Evolutionary conservation across 169 alveolate species (phyloP).

Genomic region (Sarcocystis neurona): DNA sequence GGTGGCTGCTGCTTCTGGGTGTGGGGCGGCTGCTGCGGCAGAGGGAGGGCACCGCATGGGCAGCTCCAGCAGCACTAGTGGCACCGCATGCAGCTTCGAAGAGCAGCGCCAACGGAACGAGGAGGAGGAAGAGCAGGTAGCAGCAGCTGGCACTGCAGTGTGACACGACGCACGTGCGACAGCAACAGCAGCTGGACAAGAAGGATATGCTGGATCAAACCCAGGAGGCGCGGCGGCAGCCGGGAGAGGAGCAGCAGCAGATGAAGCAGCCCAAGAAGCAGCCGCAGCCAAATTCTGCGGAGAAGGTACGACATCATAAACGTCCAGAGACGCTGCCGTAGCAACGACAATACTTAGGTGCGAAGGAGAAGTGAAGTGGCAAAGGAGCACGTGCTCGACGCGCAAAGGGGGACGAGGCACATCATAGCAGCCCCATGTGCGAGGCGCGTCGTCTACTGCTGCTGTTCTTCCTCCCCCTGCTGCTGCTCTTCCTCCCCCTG

Average conservation of each 20-base stretch:
- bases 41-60: too few species aligned
- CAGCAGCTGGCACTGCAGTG: too few species aligned
- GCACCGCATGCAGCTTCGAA: too few species aligned
- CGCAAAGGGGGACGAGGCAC: too few species aligned
- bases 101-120: too few species aligned
- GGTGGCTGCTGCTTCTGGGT: too few species aligned
- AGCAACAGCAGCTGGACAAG: neutral
- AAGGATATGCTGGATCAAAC: neutral
- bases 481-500: neutral
- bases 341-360: constrained; percentile 2
- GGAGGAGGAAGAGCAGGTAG: neutral
- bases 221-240: neutral
- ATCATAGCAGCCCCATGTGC: neutral
- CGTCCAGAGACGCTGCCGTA: constrained; percentile 8
- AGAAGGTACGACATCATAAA: neutral
- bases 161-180: too few species aligned
- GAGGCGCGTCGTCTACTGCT: neutral
- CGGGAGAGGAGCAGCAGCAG: neutral
- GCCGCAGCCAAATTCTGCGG: neutral
- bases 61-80: too few species aligned
- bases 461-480: neutral
- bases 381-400: constrained; percentile 14
- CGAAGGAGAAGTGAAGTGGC: neutral
- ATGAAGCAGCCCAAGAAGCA: neutral
- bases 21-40: too few species aligned